Evolutionary conservation across 164 flowering plant species (phyloP).

Genomic region (Chimonanthus salicifolius): DNA sequence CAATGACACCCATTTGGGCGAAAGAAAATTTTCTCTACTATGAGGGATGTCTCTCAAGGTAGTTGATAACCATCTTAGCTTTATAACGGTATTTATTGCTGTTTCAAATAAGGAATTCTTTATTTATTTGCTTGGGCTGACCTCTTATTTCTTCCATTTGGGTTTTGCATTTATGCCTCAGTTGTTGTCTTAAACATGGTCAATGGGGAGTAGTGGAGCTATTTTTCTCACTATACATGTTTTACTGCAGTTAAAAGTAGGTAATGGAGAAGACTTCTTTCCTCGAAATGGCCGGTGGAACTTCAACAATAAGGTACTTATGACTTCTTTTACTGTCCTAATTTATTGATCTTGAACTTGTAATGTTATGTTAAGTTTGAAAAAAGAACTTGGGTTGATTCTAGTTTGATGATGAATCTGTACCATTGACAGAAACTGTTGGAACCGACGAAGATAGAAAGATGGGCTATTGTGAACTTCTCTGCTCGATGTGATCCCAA

Average conservation of each 20-base stretch:
- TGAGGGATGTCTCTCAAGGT: too few relatives aligned
- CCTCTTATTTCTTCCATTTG: not conserved
- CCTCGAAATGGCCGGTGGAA: slow-evolving; percentile 91
- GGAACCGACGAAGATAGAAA: slow-evolving; percentile 48
- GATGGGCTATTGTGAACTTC: slow-evolving; percentile 88
- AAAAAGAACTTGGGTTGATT: not conserved
- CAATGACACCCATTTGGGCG: too few relatives aligned
- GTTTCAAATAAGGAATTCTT: not conserved
- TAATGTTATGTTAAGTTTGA: too few relatives aligned
- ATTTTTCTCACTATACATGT: not conserved
- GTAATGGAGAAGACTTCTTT: slow-evolving; percentile 61
- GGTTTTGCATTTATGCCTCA: not conserved
- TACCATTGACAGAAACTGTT: slow-evolving; percentile 48
- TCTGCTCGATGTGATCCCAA: slow-evolving; percentile 71
- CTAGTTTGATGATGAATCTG: not conserved
- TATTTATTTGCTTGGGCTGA: not conserved
- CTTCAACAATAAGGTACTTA: slow-evolving; percentile 70
- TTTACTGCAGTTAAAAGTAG: slow-evolving; percentile 57
- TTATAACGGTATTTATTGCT: not conserved
- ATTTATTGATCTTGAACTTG: too few relatives aligned
- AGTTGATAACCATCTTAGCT: too few relatives aligned
- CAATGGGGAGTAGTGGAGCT: not conserved
- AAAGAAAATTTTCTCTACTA: too few relatives aligned
- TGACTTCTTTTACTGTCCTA: not conserved
- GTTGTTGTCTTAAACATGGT: not conserved